These are phyloP conservation scores for Metschnikowia colocasiae DNA, from an alignment of 805 yeast species.

Conservation along the genomic window DNA sequence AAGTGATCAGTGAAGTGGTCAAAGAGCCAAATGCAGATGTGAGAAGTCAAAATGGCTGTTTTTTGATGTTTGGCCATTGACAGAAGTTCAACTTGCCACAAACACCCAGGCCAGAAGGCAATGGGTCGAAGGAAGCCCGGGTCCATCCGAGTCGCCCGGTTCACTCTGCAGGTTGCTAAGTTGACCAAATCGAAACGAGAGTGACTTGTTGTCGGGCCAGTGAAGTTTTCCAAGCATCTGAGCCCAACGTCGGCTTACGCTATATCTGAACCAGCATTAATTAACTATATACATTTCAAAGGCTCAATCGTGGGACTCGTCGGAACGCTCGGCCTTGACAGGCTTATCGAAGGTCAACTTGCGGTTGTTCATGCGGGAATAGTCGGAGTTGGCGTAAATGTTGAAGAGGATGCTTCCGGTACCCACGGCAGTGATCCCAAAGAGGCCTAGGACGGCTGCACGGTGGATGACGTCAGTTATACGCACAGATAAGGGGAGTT, in stretches of 20 bases:
- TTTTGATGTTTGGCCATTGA: too few species aligned
- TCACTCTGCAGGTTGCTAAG: too few species aligned
- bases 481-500: constrained; percentile 42
- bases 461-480: constrained; percentile 43
- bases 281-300: not conserved
- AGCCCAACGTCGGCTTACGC: not conserved
- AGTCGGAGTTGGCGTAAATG: constrained; percentile 43
- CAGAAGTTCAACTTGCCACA: too few species aligned
- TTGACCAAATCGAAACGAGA: too few species aligned
- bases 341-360: constrained; percentile 36
- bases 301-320: not conserved
- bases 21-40: not conserved
- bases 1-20: too few species aligned
- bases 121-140: too few species aligned
- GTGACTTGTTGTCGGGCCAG: too few species aligned
- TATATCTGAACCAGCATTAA: not conserved
- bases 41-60: too few species aligned
- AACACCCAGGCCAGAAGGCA: too few species aligned
- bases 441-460: constrained; percentile 34
- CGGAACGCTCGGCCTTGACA: not conserved
- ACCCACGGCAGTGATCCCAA: constrained; percentile 40
- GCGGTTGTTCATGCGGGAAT: constrained; percentile 37
- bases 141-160: too few species aligned
- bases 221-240: too few species aligned
- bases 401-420: constrained; percentile 38